Evolutionary conservation across 2,329 filamentous ascomycete species (phyloP), one percentile per base, ranked within the genome.

Genomic region (Neonectria hederae): DNA sequence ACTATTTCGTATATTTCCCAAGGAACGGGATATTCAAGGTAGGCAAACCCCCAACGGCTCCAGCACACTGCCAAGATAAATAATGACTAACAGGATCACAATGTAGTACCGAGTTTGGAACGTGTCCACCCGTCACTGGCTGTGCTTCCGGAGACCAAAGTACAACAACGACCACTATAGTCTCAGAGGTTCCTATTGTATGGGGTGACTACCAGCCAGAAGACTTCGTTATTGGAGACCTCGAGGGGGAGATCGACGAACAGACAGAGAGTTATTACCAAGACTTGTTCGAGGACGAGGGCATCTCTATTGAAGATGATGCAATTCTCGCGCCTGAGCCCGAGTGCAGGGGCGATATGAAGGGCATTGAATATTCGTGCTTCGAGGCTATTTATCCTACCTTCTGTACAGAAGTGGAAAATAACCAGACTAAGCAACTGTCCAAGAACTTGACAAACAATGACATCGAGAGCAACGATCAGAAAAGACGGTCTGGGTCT

Each of bases 1-100:
- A 58, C 55, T 17, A 42, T 58, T 26, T 58, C 55, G 14, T 58
- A 58, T 21, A 51, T 58, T 10, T 51, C 45, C 3, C 13, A 24
- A 21, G 55, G n/a, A 9, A 26, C 28, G 21, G 55, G 45, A 19
- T 49, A 40, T 6, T n/a, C 14, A 11, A 40, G 42, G 42, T 43
- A 43, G 9, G 42, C 21, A 22, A 43, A 11, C 19, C 8, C 8
- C 19, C 5, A 13, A 11, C 19, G 9, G 42, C 7, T 43, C 19
- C 11, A 11, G 3, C 9, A 11, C 8, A 10, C 22, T 11, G 8
- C 1, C 42, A 22, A 10, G n/a, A n/a, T 0, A 43, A 10, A 10
- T 10, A 43, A 7, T 11, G 9, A 11, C 42, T 22, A 43, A 21
- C 42, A 21, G 3, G 10, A 21, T n/a, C 19, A 21, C 9, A 5